Conservation (phyloP, 352 stramenopile genomes). For the Pythium angustatum region DNA sequence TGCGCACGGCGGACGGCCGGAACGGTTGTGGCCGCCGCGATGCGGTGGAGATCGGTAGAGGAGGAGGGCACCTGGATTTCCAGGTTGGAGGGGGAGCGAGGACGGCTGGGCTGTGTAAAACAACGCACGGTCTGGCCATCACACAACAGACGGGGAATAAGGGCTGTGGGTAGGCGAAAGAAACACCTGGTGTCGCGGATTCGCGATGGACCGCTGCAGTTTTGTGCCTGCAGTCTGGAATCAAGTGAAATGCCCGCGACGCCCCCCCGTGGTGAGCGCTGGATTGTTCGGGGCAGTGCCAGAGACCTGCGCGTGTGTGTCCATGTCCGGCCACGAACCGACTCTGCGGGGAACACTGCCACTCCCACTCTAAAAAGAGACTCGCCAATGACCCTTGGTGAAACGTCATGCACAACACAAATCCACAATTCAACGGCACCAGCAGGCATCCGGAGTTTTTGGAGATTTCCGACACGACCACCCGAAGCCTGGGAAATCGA, state of each 20-base stretch:
- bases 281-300: background rate
- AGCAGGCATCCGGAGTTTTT: background rate
- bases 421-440: conserved; percentile 1
- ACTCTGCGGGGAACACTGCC: conserved; percentile 3
- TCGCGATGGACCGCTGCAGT: background rate
- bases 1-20: background rate
- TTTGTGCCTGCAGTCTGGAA: too few relatives aligned
- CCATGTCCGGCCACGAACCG: conserved; percentile 11
- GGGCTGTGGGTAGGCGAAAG: background rate
- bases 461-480: background rate
- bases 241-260: background rate
- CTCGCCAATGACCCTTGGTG: too few relatives aligned
- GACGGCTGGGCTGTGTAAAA: conserved; percentile 7
- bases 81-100: background rate
- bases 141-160: background rate
- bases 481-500: background rate
- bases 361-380: too few relatives aligned
- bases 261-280: background rate
- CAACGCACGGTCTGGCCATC: conserved; percentile 11
- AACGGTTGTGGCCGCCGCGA: conserved; percentile 5
- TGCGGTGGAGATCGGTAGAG: background rate
- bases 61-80: background rate
- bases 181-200: conserved; percentile 7
- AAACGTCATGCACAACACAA: too few relatives aligned
- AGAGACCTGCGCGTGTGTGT: conserved; percentile 7